Evolutionary conservation across 1,284 basidiomycete species (phyloP).

Genomic region (Exobasidium cylindrosporum): DNA sequence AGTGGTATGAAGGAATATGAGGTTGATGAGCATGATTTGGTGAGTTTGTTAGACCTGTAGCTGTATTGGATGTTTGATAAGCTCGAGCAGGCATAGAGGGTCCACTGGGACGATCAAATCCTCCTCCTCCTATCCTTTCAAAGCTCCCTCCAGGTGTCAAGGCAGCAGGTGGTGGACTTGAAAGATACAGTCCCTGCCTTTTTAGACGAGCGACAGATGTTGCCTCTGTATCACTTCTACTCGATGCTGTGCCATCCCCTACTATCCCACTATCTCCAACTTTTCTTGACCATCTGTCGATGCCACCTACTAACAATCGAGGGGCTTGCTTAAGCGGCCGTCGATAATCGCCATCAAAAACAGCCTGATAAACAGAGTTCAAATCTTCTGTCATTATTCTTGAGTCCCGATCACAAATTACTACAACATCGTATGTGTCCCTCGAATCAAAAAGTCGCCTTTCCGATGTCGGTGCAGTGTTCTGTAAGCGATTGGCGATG

Average conservation of each 20-base stretch:
- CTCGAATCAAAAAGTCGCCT: slow-evolving; percentile 72
- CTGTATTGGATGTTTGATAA: slow-evolving; percentile 24
- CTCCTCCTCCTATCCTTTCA: slow-evolving; percentile 1
- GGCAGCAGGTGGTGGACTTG: background rate
- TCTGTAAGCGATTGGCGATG: background rate
- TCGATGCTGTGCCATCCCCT: background rate
- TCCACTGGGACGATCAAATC: background rate
- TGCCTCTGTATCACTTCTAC: background rate
- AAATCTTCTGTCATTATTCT: slow-evolving; percentile 45
- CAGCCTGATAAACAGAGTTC: slow-evolving; percentile 4
- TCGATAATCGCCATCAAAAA: slow-evolving; percentile 43
- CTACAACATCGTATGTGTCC: slow-evolving; percentile 84
- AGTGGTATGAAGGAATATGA: slow-evolving; percentile 6
- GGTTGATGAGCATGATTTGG: slow-evolving; percentile 11
- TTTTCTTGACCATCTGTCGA: slow-evolving; percentile 75
- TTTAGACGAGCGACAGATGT: background rate
- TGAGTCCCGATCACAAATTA: slow-evolving; percentile 77
- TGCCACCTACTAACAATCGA: slow-evolving; percentile 78
- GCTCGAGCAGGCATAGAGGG: slow-evolving; percentile 41
- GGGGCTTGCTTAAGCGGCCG: slow-evolving; percentile 69
- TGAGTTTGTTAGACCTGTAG: background rate
- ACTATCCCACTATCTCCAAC: slow-evolving; percentile 58
- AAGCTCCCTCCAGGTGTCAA: slow-evolving; percentile 5
- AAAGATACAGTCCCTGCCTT: slow-evolving; percentile 1
- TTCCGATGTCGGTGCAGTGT: slow-evolving; percentile 64